phyloP scores from a whole-genome alignment of 2,329 filamentous ascomycete genomes.

The Penicillium hordei region DNA sequence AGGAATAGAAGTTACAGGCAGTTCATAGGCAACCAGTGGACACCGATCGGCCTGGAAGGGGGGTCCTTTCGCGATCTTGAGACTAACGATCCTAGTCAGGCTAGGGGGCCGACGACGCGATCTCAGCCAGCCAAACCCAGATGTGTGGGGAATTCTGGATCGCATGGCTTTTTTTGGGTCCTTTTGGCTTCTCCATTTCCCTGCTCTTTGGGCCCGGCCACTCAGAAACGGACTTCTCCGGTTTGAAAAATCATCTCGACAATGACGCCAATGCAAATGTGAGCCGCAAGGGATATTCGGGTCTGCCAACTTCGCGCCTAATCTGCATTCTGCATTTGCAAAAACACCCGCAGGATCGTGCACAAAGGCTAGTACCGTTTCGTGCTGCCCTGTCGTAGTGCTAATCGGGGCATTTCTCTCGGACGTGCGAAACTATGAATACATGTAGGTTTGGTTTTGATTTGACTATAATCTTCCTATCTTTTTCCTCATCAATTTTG shows the following conservation, averaged over 20 bases:
- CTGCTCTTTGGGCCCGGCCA: slow-evolving; percentile 9
- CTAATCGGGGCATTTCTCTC: slow-evolving; percentile 7
- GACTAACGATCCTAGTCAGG: slow-evolving; percentile 19
- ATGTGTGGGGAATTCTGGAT: slow-evolving; percentile 25
- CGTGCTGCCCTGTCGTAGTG: neutral
- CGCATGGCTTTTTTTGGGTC: slow-evolving; percentile 16
- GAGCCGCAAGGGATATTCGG: slow-evolving; percentile 31
- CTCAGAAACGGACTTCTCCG: slow-evolving; percentile 22
- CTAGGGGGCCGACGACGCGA: slow-evolving; percentile 19
- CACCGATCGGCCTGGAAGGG: slow-evolving; percentile 22
- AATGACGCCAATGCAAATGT: slow-evolving; percentile 21
- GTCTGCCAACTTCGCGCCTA: slow-evolving; percentile 9
- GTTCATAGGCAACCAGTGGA: slow-evolving; percentile 24
- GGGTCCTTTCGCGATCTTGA: slow-evolving; percentile 19
- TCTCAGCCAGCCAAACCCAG: slow-evolving; percentile 26
- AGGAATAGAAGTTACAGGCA: neutral
- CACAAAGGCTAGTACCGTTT: slow-evolving; percentile 5
- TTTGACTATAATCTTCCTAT: neutral
- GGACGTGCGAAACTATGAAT: neutral
- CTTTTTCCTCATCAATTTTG: neutral
- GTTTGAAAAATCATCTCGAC: slow-evolving; percentile 14
- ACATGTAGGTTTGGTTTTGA: neutral
- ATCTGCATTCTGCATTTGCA: slow-evolving; percentile 11
- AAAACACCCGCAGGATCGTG: slow-evolving; percentile 16
- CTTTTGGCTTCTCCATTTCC: slow-evolving; percentile 1